phyloP scores from a whole-genome alignment of 140 eudicot species.

The Flaveria floridana region DNA sequence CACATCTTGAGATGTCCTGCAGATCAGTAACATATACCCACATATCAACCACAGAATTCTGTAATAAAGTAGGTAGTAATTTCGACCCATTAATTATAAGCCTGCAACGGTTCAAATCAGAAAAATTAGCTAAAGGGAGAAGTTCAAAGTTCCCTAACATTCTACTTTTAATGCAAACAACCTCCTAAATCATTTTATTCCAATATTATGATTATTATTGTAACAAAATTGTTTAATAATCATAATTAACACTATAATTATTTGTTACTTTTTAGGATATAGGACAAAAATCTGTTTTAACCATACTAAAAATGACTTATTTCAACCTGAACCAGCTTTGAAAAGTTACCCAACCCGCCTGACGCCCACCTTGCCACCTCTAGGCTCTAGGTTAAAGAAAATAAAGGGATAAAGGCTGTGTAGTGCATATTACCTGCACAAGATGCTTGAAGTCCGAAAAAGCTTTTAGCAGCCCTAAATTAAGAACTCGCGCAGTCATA shows the following conservation, averaged over 20 bases:
- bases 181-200: background rate
- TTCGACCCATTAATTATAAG: background rate
- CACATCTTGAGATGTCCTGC: conserved; percentile 87
- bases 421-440: conserved; percentile 57
- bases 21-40: conserved; percentile 9
- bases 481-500: conserved; percentile 94
- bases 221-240: background rate
- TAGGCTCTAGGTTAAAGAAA: background rate
- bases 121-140: background rate
- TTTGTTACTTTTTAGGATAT: background rate
- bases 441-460: conserved; percentile 94
- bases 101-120: background rate
- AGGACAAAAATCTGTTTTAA: background rate
- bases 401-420: background rate
- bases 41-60: conserved; percentile 6
- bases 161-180: background rate
- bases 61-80: background rate
- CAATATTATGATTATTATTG: background rate
- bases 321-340: conserved; percentile 2
- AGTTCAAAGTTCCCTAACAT: background rate
- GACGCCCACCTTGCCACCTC: background rate
- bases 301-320: background rate
- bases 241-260: background rate
- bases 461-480: conserved; percentile 87
- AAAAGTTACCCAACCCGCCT: background rate